Conservation (phyloP, 2,329 filamentous ascomycete genomes). For the Dothiorella sarmentorum region DNA sequence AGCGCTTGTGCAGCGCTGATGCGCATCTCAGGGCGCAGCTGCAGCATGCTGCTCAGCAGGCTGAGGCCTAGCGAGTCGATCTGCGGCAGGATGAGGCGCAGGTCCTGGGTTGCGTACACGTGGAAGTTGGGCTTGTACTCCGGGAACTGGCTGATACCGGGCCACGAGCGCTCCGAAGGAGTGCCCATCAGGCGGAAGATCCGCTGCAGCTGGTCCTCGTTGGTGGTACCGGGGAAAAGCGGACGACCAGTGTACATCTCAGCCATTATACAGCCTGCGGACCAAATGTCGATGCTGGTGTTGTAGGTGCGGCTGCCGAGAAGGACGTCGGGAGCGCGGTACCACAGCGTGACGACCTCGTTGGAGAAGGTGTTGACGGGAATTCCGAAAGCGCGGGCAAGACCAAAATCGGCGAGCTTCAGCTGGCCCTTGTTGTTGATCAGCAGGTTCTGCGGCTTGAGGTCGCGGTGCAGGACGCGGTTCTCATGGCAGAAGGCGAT, state of each 20-base stretch:
- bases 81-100: constrained; percentile 81
- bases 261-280: constrained; percentile 98
- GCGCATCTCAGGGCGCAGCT: constrained; percentile 85
- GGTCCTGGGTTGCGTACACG: constrained; percentile 88
- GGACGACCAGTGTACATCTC: constrained; percentile 98
- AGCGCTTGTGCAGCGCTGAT: constrained; percentile 85
- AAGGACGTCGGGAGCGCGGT: constrained; percentile 91
- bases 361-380: constrained; percentile 98
- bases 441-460: constrained; percentile 94
- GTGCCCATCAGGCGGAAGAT: constrained; percentile 99
- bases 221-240: constrained; percentile 94
- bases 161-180: constrained; percentile 92
- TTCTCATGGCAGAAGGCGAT: constrained; percentile 99
- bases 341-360: constrained; percentile 97
- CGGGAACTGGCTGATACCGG: constrained; percentile 89
- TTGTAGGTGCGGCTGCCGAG: constrained; percentile 95
- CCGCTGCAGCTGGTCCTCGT: constrained; percentile 94
- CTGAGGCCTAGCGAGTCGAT: constrained; percentile 87
- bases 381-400: constrained; percentile 92
- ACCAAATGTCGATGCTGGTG: constrained; percentile 99
- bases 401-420: constrained; percentile 91
- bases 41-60: constrained; percentile 84
- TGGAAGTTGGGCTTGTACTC: constrained; percentile 97
- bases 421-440: constrained; percentile 89
- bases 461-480: constrained; percentile 87